Base-by-base conservation (phyloP, 768 basidiomycete genomes). In the Candolleomyces eurysporus region DNA sequence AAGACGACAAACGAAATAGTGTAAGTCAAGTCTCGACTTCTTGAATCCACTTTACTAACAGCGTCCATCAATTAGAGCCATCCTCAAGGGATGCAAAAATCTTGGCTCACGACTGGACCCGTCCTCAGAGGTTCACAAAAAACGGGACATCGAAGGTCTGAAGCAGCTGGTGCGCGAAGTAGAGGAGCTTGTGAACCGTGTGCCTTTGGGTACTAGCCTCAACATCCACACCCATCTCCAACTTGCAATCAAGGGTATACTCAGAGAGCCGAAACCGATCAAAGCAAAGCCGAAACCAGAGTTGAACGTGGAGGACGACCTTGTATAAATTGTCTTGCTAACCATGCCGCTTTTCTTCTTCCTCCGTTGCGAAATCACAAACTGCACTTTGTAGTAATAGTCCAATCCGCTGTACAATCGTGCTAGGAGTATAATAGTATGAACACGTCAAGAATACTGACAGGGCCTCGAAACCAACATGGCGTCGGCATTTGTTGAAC, bases 21-120 rank as follows among this genome's bases (percentile, higher is more conserved):
- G 10, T 50, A 2, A 26, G 26, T 26, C 26, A n/a, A n/a, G n/a
- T n/a, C n/a, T n/a, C n/a, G n/a, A n/a, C n/a, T n/a, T n/a, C 26
- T 26, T 26, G 26, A 26, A 26, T 26, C 26, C 26, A 26, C 2
- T 26, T 26, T 4, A 26, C 26, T 26, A 26, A 26, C 2, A 26
- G 26, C 26, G 26, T n/a, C n/a, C n/a, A n/a, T n/a, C n/a, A n/a
- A 26, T 26, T 26, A 26, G 26, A 4, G 26, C 26, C 4, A 26
- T 26, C 26, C 4, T 21, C n/a, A 48, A 57, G 32, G 13, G 10
- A 2, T 30, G 36, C 26, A 43, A 56, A 6, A 49, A n/a, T 5
- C 60, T 61, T 5, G 32, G 36, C 46, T 50, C 49, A 26, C 17
- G 14, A 42, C 30, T 61, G 11, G 46, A 61, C 1, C 60, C 60